A percentile compares a stretch with the other conserved stretches of the same genome.
Evolutionary conservation across 106 monocot genomes (phyloP).

Genomic region (Dioscorea zingiberensis): DNA sequence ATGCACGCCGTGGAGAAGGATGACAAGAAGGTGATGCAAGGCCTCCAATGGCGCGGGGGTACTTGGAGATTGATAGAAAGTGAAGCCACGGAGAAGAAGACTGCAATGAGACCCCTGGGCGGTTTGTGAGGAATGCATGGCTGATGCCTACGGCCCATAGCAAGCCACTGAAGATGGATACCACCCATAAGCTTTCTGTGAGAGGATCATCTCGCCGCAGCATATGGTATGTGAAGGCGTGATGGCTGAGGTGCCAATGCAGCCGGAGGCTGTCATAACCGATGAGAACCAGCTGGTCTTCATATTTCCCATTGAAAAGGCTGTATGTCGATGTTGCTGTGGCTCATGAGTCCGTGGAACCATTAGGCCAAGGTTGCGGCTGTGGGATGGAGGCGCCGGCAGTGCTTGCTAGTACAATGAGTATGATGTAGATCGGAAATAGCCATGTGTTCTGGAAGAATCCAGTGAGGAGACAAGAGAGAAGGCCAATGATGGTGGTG

Average conservation of each 20-base stretch:
- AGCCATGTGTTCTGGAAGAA: constrained; percentile 44
- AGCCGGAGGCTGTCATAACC: constrained; percentile 23
- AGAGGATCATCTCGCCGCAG: constrained; percentile 38
- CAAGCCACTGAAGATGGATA: constrained; percentile 54
- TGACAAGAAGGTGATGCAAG: constrained; percentile 27
- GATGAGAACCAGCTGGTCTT: constrained; percentile 23
- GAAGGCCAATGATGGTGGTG: constrained; percentile 20
- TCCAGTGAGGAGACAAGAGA: constrained; percentile 47
- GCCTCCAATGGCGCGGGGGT: constrained; percentile 34
- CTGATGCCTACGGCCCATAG: constrained; percentile 35
- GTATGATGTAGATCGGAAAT: constrained; percentile 48
- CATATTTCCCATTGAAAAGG: constrained; percentile 9
- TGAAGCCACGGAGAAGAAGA: background rate
- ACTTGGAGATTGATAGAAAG: constrained; percentile 11
- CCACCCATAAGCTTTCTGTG: constrained; percentile 54
- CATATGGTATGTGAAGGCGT: constrained; percentile 62
- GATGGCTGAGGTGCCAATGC: constrained; percentile 31
- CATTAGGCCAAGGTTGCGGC: constrained; percentile 40
- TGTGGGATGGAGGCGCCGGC: constrained; percentile 26
- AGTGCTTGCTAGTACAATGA: constrained; percentile 11
- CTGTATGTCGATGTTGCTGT: background rate
- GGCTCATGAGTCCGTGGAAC: constrained; percentile 18
- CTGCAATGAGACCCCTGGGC: constrained; percentile 5
- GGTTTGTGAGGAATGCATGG: constrained; percentile 23
- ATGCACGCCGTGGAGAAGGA: constrained; percentile 44